Conservation (phyloP, 352 stramenopile genomes). For the Discostella stelligera region DNA sequence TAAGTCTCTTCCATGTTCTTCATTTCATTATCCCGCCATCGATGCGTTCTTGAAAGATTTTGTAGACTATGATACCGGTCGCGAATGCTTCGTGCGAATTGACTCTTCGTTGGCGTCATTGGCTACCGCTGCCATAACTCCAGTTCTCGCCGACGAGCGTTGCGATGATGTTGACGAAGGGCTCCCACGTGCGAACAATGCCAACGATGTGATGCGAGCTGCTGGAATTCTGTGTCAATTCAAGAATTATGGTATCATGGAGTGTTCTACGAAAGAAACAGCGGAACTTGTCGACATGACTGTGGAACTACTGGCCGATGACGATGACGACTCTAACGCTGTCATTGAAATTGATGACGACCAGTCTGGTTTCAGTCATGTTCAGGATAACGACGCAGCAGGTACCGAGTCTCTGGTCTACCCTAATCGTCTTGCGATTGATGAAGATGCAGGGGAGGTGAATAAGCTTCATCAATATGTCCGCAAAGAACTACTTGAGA, state of each 20-base stretch:
- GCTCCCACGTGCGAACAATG: background rate
- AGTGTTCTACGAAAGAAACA: conserved; percentile 9
- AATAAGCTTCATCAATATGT: conserved; percentile 78
- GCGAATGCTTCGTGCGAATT: background rate
- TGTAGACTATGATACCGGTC: background rate
- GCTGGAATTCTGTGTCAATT: conserved; percentile 36
- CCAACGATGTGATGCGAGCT: conserved; percentile 20
- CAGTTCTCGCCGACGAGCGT: background rate
- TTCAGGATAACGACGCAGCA: background rate
- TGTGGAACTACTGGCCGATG: conserved; percentile 20
- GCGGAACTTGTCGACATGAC: conserved; percentile 25
- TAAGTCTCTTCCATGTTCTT: conserved; percentile 7
- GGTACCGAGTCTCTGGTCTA: conserved; percentile 22
- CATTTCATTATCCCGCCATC: conserved; percentile 8
- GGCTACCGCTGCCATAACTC: background rate
- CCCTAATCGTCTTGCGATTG: conserved; percentile 49
- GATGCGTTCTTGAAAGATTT: conserved; percentile 2
- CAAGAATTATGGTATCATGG: conserved; percentile 14
- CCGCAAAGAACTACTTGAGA: conserved; percentile 68
- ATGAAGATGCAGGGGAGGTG: conserved; percentile 60
- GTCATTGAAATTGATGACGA: conserved; percentile 9
- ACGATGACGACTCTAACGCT: background rate
- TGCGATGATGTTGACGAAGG: background rate
- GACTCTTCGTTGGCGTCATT: conserved; percentile 15
- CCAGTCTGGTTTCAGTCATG: background rate